Conservation (phyloP, 768 basidiomycete species). For the Suillus decipiens region DNA sequence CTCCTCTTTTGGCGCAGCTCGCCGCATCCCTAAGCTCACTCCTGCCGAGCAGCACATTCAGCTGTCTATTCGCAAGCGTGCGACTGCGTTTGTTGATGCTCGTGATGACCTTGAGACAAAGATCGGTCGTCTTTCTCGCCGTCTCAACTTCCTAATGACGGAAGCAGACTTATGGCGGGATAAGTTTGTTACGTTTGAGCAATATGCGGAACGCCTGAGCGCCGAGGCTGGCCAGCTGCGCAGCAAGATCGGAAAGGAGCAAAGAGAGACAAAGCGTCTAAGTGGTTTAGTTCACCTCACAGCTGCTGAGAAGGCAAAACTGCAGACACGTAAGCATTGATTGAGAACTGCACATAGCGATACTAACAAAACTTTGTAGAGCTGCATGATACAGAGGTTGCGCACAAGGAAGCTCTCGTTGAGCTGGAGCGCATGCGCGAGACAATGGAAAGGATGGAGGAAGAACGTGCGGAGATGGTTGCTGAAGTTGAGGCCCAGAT, state of each 20-base stretch:
- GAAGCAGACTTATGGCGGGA: slow-evolving; percentile 90
- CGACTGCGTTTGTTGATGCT: slow-evolving; percentile 93
- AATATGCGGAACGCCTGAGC: slow-evolving; percentile 89
- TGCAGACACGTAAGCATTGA: slow-evolving; percentile 69
- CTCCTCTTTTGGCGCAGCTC: slow-evolving; percentile 70
- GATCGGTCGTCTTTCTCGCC: slow-evolving; percentile 81
- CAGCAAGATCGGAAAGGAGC: slow-evolving; percentile 88
- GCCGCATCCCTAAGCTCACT: slow-evolving; percentile 71
- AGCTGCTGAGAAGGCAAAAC: slow-evolving; percentile 73
- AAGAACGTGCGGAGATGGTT: slow-evolving; percentile 85
- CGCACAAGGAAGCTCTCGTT: slow-evolving; percentile 76
- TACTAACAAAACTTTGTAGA: slow-evolving; percentile 44
- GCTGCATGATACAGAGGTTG: slow-evolving; percentile 77
- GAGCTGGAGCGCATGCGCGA: slow-evolving; percentile 85
- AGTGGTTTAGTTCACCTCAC: slow-evolving; percentile 78
- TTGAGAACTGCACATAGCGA: neutral
- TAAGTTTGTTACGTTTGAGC: slow-evolving; percentile 93
- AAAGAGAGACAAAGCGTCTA: slow-evolving; percentile 83
- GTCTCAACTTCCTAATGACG: slow-evolving; percentile 91
- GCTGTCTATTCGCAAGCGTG: slow-evolving; percentile 86
- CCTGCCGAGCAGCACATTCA: slow-evolving; percentile 85
- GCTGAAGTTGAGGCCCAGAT: slow-evolving; percentile 94
- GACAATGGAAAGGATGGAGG: slow-evolving; percentile 85
- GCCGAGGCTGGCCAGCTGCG: slow-evolving; percentile 84
- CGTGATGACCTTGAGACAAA: slow-evolving; percentile 93